Conservation (phyloP, 306 rosid genomes). For the Fagus sylvatica region DNA sequence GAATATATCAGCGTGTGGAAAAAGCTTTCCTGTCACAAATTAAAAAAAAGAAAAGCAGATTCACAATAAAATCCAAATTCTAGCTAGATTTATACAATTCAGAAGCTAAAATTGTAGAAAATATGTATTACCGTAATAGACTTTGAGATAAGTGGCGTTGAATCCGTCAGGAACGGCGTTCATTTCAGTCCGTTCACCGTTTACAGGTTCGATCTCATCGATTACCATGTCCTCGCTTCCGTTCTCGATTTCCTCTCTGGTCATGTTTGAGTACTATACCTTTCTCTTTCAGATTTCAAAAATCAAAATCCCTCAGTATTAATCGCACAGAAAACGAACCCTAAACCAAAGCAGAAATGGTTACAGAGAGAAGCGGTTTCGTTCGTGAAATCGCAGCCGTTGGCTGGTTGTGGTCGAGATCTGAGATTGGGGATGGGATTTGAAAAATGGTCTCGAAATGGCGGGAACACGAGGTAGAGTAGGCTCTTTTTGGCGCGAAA, state of each 20-base stretch:
- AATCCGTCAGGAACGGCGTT: slow-evolving; percentile 37
- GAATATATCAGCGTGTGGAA: slow-evolving; percentile 68
- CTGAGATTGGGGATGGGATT: neutral
- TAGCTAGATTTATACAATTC: neutral
- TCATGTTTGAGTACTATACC: slow-evolving; percentile 23
- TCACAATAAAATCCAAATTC: neutral
- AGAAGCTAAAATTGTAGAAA: neutral
- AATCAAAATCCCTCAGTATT: neutral
- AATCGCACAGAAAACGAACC: too few relatives aligned
- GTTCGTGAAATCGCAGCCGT: neutral
- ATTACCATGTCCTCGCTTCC: slow-evolving; percentile 47
- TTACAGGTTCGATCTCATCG: slow-evolving; percentile 25
- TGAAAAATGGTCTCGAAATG: neutral
- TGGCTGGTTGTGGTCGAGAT: neutral
- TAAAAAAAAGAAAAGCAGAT: neutral
- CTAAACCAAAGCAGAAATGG: too few relatives aligned
- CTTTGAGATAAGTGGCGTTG: slow-evolving; percentile 49
- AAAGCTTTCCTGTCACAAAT: slow-evolving; percentile 65
- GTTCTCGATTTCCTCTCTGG: slow-evolving; percentile 32
- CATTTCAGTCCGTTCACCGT: slow-evolving; percentile 31
- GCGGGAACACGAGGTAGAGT: neutral
- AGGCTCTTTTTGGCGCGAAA: neutral
- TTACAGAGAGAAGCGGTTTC: neutral
- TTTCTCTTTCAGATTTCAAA: neutral
- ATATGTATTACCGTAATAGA: slow-evolving; percentile 56